Conservation (phyloP, 345 rosid genomes). For the Moringa oleifera region DNA sequence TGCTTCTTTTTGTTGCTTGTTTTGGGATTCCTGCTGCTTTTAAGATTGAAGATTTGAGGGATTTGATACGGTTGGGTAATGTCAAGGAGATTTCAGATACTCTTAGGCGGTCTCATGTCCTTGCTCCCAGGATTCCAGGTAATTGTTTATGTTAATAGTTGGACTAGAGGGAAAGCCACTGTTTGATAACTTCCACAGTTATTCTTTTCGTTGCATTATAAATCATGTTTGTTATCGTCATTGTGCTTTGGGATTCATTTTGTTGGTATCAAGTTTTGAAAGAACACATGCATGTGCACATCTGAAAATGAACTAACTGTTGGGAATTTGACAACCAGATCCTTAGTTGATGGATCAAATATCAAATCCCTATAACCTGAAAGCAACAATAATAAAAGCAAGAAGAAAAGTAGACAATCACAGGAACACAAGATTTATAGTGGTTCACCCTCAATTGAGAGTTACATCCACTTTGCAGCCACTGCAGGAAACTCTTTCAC, state of each 20-base stretch:
- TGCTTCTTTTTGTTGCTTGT: slow-evolving; percentile 57
- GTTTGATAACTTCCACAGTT: no score
- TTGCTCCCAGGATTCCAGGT: slow-evolving; percentile 54
- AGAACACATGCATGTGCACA: neutral
- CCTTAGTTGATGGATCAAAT: no score
- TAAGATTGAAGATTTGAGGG: slow-evolving; percentile 41
- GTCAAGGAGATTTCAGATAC: slow-evolving; percentile 30
- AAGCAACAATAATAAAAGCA: no score
- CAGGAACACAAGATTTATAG: no score
- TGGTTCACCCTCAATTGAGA: no score
- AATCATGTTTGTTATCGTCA: neutral
- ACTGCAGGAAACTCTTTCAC: no score
- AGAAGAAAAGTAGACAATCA: no score
- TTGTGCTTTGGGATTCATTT: neutral
- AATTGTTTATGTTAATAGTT: neutral
- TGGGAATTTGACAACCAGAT: no score
- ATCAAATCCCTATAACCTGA: no score
- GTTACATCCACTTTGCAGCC: no score
- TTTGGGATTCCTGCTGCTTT: slow-evolving; percentile 63
- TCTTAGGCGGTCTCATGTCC: slow-evolving; percentile 39
- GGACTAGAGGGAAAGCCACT: neutral
- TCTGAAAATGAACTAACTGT: no score
- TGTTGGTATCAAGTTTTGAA: neutral
- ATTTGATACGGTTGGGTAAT: slow-evolving; percentile 45
- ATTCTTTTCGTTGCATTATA: no score